A percentile compares a stretch with the other conserved stretches of the same genome.
These are phyloP conservation scores for Plasmodium gonderi DNA, from an alignment of 169 alveolate genomes.

Conservation along the genomic window DNA sequence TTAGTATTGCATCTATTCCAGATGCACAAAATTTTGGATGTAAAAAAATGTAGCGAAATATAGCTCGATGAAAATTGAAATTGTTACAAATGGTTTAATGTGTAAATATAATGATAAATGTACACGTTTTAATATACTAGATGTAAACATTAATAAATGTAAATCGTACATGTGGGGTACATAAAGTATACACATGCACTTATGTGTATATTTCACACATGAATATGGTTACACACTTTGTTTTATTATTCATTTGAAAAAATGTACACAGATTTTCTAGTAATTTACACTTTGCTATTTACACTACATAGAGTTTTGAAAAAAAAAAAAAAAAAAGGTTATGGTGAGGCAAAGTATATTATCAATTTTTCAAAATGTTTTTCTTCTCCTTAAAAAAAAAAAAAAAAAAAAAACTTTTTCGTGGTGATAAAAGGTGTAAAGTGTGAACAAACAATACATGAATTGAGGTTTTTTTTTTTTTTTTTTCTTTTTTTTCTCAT, in stretches of 20 bases:
- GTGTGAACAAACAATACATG: background rate
- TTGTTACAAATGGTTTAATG: background rate
- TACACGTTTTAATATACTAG: background rate
- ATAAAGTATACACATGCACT: background rate
- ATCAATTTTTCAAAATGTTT: too few relatives aligned
- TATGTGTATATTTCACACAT: background rate
- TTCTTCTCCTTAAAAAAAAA: too few relatives aligned
- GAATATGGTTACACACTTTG: background rate
- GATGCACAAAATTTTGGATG: background rate
- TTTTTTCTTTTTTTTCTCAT: background rate
- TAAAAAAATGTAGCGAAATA: background rate
- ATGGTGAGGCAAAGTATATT: too few relatives aligned
- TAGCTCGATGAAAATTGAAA: background rate
- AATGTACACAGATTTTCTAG: background rate
- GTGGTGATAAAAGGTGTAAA: background rate
- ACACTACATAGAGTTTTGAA: background rate
- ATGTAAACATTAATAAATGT: background rate
- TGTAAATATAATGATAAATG: background rate
- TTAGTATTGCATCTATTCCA: background rate
- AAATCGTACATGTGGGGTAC: background rate
- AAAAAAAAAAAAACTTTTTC: background rate
- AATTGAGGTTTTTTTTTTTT: background rate
- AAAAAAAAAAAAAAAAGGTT: background rate
- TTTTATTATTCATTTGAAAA: background rate
- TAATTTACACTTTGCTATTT: background rate